Evolutionary conservation across 306 rosid genomes (phyloP).

Genomic region (Sindora glabra): DNA sequence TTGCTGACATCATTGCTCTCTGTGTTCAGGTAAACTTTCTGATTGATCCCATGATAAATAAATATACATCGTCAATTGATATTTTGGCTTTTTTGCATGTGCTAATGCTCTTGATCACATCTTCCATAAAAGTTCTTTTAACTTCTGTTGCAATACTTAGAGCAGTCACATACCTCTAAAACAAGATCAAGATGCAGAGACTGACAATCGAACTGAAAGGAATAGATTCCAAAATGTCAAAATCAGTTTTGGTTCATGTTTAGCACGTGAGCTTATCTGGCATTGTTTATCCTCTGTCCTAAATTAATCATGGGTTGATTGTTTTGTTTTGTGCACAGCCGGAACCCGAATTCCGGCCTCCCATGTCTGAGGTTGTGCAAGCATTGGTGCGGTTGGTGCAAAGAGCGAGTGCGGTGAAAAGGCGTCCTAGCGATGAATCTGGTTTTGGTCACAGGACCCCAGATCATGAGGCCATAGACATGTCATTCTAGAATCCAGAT

Average conservation of each 20-base stretch:
- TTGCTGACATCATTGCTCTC: conserved; percentile 85
- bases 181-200: too few relatives aligned
- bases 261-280: too few relatives aligned
- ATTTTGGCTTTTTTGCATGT: too few relatives aligned
- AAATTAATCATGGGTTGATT: neutral
- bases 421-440: conserved; percentile 83
- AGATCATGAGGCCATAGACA: conserved; percentile 69
- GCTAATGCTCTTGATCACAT: too few relatives aligned
- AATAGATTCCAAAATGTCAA: neutral
- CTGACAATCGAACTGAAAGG: neutral
- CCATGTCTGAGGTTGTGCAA: conserved; percentile 98
- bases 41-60: neutral
- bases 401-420: conserved; percentile 78
- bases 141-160: too few relatives aligned
- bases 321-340: conserved; percentile 36
- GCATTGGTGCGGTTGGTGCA: conserved; percentile 81
- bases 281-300: neutral
- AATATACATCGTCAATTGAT: too few relatives aligned
- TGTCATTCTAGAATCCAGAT: conserved; percentile 56
- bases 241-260: neutral
- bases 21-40: conserved; percentile 80
- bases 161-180: too few relatives aligned
- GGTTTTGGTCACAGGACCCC: conserved; percentile 70
- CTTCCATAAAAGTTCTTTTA: too few relatives aligned
- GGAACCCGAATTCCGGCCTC: conserved; percentile 93